Base-by-base conservation (phyloP, 139 green algal genomes). In the Tetraselmis striata region DNA sequence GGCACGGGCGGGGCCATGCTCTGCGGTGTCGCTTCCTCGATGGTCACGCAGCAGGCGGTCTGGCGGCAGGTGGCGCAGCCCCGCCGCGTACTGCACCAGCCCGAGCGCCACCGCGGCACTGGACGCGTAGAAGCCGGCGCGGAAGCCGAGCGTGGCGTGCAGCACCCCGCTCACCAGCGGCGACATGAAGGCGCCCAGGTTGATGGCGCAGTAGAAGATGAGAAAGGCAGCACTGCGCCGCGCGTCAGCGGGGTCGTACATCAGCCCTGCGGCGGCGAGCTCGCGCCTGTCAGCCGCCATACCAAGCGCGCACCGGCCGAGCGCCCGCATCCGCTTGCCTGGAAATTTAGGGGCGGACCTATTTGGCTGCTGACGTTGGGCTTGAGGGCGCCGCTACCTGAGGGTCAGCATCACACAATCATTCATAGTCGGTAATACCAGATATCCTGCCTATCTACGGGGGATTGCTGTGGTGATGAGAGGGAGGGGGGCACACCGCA, bases 131-230 rank as follows among this genome's bases (percentile, higher is more conserved):
- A 83, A 83, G 30, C 29, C 79, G n/a, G 79, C 29, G n/a, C 79
- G 30, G 59, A 75, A 83, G n/a, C 79, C 79, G 30, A 32, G 74
- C 27, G 25, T 77, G 27, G 58, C 25, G 28, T 58, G 30, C 25
- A 83, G 30, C 79, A 58, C 30, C 31, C 79, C 79, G 2, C 2
- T 26, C 29, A 83, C 79, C 58, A 83, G 79, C 59, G 79, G 79
- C 24, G 79, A 32, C 24, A 83, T 27, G 31, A 83, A 83, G 28
- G 79, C 79, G 24, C 79, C 79, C 79, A 83, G 30, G 30, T 83
- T 83, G 79, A 83, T 83, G 58, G 58, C 79, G 59, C 79, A 83
- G 79, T 83, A 83, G 28, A 79, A 83, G 79, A 83, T 83, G 5
- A 45, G 74, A 29, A 83, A 83, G 22, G 79, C 79, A 22, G 31